A percentile compares a stretch with the other conserved stretches of the same genome.
Evolutionary conservation across 148 eudicot species (phyloP).

Genomic region (Cornus controversa): DNA sequence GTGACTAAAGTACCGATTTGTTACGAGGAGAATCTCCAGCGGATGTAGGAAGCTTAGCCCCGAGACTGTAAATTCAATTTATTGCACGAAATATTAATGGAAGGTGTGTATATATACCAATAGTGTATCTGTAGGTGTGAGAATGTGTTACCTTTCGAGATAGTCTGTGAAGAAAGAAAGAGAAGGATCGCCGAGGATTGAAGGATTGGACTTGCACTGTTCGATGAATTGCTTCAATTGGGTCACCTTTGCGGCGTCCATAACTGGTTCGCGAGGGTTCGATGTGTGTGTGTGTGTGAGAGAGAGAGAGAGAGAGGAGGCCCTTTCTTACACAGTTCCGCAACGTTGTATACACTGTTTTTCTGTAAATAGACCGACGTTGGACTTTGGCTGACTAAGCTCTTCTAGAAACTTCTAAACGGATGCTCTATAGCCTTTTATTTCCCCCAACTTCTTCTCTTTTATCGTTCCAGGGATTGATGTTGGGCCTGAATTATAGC

Average conservation of each 20-base stretch:
- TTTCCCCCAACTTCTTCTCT: too few relatives aligned
- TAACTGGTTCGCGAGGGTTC: slow-evolving; percentile 12
- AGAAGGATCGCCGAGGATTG: slow-evolving; percentile 67
- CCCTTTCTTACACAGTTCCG: too few relatives aligned
- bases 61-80: slow-evolving; percentile 46
- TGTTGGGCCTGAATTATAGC: too few relatives aligned
- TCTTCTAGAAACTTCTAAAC: slow-evolving; percentile 20
- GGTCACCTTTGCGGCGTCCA: slow-evolving; percentile 61
- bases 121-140: background rate
- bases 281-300: background rate
- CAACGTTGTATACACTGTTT: background rate
- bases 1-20: slow-evolving; percentile 34
- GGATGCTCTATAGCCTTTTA: too few relatives aligned
- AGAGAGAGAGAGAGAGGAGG: background rate
- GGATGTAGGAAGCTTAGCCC: slow-evolving; percentile 53
- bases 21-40: slow-evolving; percentile 23
- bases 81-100: too few relatives aligned
- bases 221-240: slow-evolving; percentile 62
- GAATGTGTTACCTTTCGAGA: slow-evolving; percentile 54
- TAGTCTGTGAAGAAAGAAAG: slow-evolving; percentile 82
- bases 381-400: background rate
- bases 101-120: background rate
- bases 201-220: slow-evolving; percentile 64
- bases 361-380: background rate
- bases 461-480: too few relatives aligned